A percentile compares a stretch with the other conserved stretches of the same genome.
Conservation (phyloP, 2,329 filamentous ascomycete species). For the Aspergillus nomiae region DNA sequence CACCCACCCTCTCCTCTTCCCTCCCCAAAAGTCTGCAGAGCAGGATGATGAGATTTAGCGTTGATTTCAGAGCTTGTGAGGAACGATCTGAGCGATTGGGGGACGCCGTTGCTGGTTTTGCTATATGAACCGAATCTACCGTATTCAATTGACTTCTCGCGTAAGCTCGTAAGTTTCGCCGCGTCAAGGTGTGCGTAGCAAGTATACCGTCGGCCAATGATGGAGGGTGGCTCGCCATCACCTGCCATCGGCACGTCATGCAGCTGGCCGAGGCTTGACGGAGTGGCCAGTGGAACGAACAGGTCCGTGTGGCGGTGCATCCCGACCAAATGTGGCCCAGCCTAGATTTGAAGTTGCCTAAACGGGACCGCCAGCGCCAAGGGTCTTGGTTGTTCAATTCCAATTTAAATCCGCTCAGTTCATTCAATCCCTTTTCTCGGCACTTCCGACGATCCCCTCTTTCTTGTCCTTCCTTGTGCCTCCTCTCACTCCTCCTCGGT, state of each 20-base stretch:
- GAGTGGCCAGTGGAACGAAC: neutral
- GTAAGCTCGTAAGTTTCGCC: neutral
- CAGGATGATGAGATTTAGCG: constrained; percentile 15
- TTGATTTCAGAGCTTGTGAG: constrained; percentile 16
- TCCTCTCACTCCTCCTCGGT: neutral
- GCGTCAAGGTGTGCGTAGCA: no score
- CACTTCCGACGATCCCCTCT: neutral
- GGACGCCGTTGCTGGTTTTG: neutral
- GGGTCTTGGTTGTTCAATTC: neutral
- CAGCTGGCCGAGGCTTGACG: neutral
- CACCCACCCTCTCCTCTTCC: neutral
- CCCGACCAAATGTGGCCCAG: neutral
- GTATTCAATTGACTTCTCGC: neutral
- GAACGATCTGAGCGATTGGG: constrained; percentile 16
- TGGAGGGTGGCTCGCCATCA: neutral
- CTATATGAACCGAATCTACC: neutral
- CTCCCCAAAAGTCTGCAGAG: constrained; percentile 11
- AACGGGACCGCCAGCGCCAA: constrained; percentile 1
- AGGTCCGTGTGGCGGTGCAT: constrained; percentile 3
- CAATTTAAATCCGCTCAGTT: neutral
- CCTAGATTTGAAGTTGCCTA: constrained; percentile 1
- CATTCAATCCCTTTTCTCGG: neutral
- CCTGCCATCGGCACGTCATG: neutral
- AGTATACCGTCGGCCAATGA: no score
- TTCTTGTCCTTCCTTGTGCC: constrained; percentile 1